Evolutionary conservation across 2,329 filamentous ascomycete genomes (phyloP), one percentile per base, ranked within the genome.

Genomic region (Monilinia fructigena): DNA sequence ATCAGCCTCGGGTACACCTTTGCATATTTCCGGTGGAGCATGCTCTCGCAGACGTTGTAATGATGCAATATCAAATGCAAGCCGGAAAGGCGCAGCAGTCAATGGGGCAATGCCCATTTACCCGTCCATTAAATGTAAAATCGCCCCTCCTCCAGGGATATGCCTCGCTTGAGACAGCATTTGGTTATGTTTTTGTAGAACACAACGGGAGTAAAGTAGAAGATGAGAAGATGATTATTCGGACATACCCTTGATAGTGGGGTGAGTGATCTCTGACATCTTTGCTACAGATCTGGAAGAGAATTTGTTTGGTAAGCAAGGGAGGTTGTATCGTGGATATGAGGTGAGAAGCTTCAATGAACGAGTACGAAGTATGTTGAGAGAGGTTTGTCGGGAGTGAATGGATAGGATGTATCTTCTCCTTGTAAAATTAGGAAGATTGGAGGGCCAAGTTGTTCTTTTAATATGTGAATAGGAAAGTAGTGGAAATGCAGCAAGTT

Each of bases 231-330:
- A 28, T n/a, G 20, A 35, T 28, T 40, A 47, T 28, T 61, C 47
- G 4, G 48, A 80, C 82, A 69, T 80, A 85, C 83, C 83, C 79
- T 85, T 79, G 79, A 86, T 86, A 76, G 83, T 86, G 74, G 77
- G 77, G 79, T 86, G 84, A 67, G 79, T 80, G 74, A 85, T 83
- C 72, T 85, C 83, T 72, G 80, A 79, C 83, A 84, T 85, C 20
- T 63, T 71, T 50, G 45, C 26, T 53, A 40, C 20, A 31, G 63
- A 14, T 48, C 55, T 54, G 40, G 38, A 38, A 14, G 58, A 66
- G 14, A 55, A 38, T 23, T 16, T 16, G 45, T 60, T 42, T n/a
- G 56, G 10, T 18, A 23, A 42, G 8, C 16, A 14, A 66, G 50
- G 18, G 42, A 55, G 52, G 42, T 16, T 55, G 42, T 40, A 50